A percentile compares a stretch with the other conserved stretches of the same genome.
These are phyloP conservation scores for Suillus clintonianus DNA, from an alignment of 768 basidiomycete genomes.

Conservation along the genomic window DNA sequence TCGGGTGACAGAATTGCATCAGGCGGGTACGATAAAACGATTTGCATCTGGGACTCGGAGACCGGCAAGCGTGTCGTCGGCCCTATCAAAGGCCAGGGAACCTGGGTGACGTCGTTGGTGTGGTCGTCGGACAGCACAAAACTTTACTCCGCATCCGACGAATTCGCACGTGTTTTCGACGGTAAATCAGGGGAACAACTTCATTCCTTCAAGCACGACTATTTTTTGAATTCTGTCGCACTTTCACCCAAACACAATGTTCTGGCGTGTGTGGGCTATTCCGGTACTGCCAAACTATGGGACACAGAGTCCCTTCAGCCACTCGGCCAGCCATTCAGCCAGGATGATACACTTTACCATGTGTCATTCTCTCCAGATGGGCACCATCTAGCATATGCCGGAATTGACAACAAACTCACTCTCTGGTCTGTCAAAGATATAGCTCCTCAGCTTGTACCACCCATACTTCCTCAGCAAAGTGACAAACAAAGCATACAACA, in stretches of 20 bases:
- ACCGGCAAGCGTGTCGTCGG: neutral
- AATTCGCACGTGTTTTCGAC: neutral
- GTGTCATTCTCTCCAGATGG: neutral
- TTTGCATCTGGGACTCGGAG: neutral
- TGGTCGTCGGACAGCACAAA: neutral
- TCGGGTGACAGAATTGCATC: neutral
- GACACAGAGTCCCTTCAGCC: neutral
- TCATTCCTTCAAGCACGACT: neutral
- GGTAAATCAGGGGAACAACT: neutral
- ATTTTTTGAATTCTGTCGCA: neutral
- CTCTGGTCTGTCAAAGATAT: neutral
- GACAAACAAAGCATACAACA: neutral
- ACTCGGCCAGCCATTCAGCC: neutral
- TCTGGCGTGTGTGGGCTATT: neutral
- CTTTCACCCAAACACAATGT: neutral
- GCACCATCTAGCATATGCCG: neutral
- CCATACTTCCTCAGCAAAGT: neutral
- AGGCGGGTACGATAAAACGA: neutral
- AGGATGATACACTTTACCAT: neutral
- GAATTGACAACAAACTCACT: neutral
- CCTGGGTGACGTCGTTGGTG: neutral
- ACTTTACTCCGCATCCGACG: neutral
- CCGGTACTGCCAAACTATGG: neutral
- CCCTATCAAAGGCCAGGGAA: neutral
- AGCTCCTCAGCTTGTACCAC: neutral